A percentile compares a stretch with the other conserved stretches of the same genome.
Evolutionary conservation across 352 stramenopile genomes (phyloP).

Genomic region (Phytophthora citricola): DNA sequence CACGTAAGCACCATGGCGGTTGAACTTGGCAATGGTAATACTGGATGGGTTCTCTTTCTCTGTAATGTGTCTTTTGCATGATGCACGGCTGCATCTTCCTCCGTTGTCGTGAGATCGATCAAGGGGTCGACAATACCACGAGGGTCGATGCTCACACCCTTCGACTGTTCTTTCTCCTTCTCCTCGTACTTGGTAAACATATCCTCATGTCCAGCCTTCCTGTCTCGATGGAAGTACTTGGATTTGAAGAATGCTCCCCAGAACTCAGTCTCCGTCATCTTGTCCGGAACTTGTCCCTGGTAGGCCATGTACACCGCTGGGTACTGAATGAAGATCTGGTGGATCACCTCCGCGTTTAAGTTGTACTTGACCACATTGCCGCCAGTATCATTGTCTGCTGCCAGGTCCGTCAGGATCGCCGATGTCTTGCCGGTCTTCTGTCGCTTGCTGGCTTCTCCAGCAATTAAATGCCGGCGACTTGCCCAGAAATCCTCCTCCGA

Average conservation of each 20-base stretch:
- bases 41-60: slow-evolving; percentile 59
- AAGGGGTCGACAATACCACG: slow-evolving; percentile 78
- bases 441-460: slow-evolving; percentile 83
- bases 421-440: slow-evolving; percentile 89
- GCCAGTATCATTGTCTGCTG: slow-evolving; percentile 70
- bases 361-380: slow-evolving; percentile 91
- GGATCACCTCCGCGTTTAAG: slow-evolving; percentile 88
- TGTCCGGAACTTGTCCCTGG: slow-evolving; percentile 85
- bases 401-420: slow-evolving; percentile 82
- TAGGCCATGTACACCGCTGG: slow-evolving; percentile 87
- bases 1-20: slow-evolving; percentile 84
- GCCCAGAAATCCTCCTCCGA: slow-evolving; percentile 89
- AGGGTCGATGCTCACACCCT: slow-evolving; percentile 53
- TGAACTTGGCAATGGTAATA: slow-evolving; percentile 90
- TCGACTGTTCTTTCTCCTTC: slow-evolving; percentile 69
- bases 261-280: slow-evolving; percentile 91
- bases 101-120: slow-evolving; percentile 77
- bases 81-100: slow-evolving; percentile 64
- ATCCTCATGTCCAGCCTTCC: slow-evolving; percentile 82
- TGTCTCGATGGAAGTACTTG: slow-evolving; percentile 90
- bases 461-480: slow-evolving; percentile 83
- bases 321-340: slow-evolving; percentile 92
- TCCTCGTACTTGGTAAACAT: slow-evolving; percentile 89
- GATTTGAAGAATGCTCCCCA: slow-evolving; percentile 90
- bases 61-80: slow-evolving; percentile 34